Evolutionary conservation across 139 green algal species (phyloP).

Genomic region (Chlorella sp.): DNA sequence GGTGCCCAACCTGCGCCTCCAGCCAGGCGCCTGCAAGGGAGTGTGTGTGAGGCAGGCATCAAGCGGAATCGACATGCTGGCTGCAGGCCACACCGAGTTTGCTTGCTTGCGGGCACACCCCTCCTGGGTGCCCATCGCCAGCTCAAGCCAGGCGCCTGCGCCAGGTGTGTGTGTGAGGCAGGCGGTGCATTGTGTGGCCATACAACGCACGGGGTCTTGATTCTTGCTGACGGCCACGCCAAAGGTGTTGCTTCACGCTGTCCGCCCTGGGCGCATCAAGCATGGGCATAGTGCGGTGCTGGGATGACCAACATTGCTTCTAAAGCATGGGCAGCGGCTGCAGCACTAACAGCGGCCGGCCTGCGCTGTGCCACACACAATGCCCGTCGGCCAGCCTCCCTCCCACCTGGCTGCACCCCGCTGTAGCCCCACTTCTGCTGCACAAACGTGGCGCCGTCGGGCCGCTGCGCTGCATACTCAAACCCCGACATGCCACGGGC

Average conservation of each 20-base stretch:
- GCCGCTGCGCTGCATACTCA: not conserved
- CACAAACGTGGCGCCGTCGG: not conserved
- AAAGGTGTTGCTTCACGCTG: too few species aligned
- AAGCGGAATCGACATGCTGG: too few species aligned
- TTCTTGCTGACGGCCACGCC: too few species aligned
- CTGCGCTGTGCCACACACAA: too few species aligned
- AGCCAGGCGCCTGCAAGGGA: too few species aligned
- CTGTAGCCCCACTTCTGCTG: constrained; percentile 19
- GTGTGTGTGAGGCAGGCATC: too few species aligned
- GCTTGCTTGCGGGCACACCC: not conserved
- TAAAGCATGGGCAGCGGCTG: not conserved
- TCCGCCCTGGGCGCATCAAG: not conserved
- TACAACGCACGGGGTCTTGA: too few species aligned
- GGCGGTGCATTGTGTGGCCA: too few species aligned
- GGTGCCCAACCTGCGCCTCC: too few species aligned
- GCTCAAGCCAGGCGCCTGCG: constrained; percentile 9
- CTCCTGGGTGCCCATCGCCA: constrained; percentile 11
- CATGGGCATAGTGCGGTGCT: not conserved
- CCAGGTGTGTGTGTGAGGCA: too few species aligned
- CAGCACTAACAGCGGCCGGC: not conserved
- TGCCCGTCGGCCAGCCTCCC: not conserved
- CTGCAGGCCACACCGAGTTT: too few species aligned
- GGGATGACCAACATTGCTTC: not conserved
- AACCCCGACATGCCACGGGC: not conserved
- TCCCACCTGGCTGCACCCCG: not conserved